phyloP scores from a whole-genome alignment of 23 red algal genomes.

The Cyanidioschyzon merolae region DNA sequence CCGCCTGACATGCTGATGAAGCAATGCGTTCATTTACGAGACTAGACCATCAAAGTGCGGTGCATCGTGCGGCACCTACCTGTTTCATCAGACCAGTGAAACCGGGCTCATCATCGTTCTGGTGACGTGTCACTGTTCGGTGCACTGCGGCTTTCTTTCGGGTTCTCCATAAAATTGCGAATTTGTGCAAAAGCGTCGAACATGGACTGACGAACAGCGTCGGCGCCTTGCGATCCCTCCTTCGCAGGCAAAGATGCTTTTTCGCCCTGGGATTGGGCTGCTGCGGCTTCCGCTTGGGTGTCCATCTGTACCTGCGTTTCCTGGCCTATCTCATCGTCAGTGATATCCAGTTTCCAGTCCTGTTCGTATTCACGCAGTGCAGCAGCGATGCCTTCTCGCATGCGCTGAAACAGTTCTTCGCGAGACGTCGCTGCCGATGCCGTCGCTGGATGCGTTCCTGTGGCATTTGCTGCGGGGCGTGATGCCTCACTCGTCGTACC shows the following conservation, averaged over 20 bases:
- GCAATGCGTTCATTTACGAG: too few species aligned
- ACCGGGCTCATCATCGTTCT: too few species aligned
- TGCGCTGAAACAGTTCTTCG: background rate
- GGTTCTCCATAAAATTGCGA: background rate
- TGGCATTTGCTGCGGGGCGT: background rate
- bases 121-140: too few species aligned
- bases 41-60: too few species aligned
- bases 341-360: background rate
- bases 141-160: too few species aligned
- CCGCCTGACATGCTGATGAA: too few species aligned
- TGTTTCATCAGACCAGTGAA: too few species aligned
- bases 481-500: background rate
- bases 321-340: background rate
- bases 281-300: background rate
- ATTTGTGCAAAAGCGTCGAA: background rate
- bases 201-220: background rate
- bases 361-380: background rate
- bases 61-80: too few species aligned
- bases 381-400: background rate
- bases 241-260: too few species aligned
- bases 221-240: background rate
- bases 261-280: background rate
- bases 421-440: background rate
- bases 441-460: too few species aligned
- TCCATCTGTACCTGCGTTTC: background rate